phyloP scores from a whole-genome alignment of 495 filamentous ascomycete species.

The Barbatosphaeria neglecta region DNA sequence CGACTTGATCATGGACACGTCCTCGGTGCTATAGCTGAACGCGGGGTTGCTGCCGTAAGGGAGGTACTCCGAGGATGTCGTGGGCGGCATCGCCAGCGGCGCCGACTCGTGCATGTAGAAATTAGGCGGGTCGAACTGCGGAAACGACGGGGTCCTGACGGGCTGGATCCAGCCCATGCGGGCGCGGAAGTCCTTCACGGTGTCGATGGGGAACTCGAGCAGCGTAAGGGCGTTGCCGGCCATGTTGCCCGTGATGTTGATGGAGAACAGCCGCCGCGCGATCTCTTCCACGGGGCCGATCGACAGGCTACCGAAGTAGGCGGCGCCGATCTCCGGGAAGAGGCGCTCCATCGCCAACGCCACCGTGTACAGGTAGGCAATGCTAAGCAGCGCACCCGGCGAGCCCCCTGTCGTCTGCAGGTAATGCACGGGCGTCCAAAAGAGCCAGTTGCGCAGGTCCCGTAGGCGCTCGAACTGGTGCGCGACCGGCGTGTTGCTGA shows the following conservation, averaged over 20 bases:
- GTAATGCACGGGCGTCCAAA: slow-evolving; percentile 76
- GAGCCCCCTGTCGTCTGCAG: slow-evolving; percentile 47
- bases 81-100: slow-evolving; percentile 21
- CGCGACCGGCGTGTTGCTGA: slow-evolving; percentile 59
- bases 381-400: slow-evolving; percentile 60
- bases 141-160: slow-evolving; percentile 40
- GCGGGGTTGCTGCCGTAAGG: slow-evolving; percentile 37
- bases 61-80: slow-evolving; percentile 23
- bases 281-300: slow-evolving; percentile 70
- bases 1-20: slow-evolving; percentile 30
- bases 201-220: slow-evolving; percentile 54
- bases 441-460: slow-evolving; percentile 79
- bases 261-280: slow-evolving; percentile 45
- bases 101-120: slow-evolving; percentile 31
- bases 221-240: slow-evolving; percentile 35
- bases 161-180: slow-evolving; percentile 52
- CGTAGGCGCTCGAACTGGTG: slow-evolving; percentile 83
- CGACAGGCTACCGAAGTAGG: slow-evolving; percentile 70
- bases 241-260: slow-evolving; percentile 31
- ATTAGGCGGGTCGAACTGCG: slow-evolving; percentile 35
- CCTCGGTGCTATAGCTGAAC: slow-evolving; percentile 47
- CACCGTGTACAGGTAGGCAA: slow-evolving; percentile 85
- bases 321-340: slow-evolving; percentile 80
- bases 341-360: slow-evolving; percentile 79
- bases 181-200: slow-evolving; percentile 46